phyloP scores from a whole-genome alignment of 2,329 filamentous ascomycete genomes.

The Sporothrix globosa region DNA sequence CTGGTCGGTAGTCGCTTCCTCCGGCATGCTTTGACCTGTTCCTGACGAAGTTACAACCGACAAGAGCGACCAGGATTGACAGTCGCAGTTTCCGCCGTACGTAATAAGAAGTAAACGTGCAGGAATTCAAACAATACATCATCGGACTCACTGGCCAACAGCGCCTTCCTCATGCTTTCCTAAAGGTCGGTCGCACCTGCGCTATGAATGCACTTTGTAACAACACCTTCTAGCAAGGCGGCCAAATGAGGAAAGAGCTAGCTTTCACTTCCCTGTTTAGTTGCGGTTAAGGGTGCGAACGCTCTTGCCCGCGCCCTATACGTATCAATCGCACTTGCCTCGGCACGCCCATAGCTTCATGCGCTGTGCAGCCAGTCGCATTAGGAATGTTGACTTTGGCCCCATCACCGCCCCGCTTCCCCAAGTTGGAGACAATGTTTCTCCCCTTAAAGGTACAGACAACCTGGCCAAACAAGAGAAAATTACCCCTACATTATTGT shows the following conservation, averaged over 20 bases:
- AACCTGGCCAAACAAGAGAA: constrained; percentile 4
- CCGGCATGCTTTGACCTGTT: neutral
- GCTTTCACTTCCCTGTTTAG: neutral
- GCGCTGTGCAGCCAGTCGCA: constrained; percentile 23
- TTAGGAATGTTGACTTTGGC: constrained; percentile 18
- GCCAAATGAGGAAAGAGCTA: constrained; percentile 7
- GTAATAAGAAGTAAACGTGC: neutral
- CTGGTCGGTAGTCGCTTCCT: neutral
- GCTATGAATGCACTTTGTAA: neutral
- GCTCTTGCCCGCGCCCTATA: constrained; percentile 32
- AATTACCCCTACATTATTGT: constrained; percentile 2
- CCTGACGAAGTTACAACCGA: too few species aligned
- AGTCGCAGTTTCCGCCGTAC: constrained; percentile 10
- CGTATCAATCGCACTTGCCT: constrained; percentile 38
- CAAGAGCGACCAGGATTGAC: neutral
- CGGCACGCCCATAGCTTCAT: constrained; percentile 22
- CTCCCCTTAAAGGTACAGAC: neutral
- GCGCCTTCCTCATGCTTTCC: neutral
- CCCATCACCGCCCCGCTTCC: neutral
- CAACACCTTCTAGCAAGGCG: neutral
- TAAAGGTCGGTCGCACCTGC: neutral
- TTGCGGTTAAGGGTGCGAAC: constrained; percentile 2
- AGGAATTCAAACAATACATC: neutral
- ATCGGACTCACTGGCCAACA: neutral
- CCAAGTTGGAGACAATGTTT: neutral